Evolutionary conservation across 2,329 filamentous ascomycete genomes (phyloP).

Genomic region (Beauveria australis): DNA sequence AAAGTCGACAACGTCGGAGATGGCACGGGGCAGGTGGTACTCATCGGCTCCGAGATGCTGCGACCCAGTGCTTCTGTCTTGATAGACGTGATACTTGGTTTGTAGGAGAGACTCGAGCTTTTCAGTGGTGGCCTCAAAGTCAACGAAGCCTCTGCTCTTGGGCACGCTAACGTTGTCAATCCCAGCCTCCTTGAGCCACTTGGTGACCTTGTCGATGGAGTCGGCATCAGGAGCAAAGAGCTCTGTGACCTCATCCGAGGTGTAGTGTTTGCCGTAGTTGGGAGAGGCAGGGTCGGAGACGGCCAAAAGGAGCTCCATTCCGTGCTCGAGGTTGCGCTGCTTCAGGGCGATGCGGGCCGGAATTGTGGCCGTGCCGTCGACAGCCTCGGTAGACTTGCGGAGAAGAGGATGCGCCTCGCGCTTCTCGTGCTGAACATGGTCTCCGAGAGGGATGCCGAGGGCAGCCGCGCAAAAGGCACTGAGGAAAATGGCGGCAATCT

Average conservation of each 20-base stretch:
- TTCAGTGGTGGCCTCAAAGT: conserved; percentile 11
- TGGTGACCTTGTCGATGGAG: conserved; percentile 38
- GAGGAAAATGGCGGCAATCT: conserved; percentile 2
- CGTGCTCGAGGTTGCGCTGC: conserved; percentile 6
- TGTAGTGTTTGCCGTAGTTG: conserved; percentile 9
- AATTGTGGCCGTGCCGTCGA: background rate
- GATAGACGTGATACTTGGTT: conserved; percentile 43
- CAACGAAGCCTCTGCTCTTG: conserved; percentile 37
- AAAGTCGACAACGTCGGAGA: conserved; percentile 30
- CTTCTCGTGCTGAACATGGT: conserved; percentile 6
- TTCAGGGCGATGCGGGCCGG: conserved; percentile 5
- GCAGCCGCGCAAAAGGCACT: background rate
- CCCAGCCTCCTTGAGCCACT: conserved; percentile 45
- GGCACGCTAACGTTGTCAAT: conserved; percentile 43
- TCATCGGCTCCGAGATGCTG: conserved; percentile 27
- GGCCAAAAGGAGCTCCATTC: conserved; percentile 2
- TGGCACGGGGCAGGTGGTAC: conserved; percentile 29
- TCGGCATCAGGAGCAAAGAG: conserved; percentile 20
- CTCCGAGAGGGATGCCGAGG: background rate
- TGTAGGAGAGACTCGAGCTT: conserved; percentile 40
- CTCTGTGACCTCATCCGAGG: background rate
- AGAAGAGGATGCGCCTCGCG: background rate
- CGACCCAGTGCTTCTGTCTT: conserved; percentile 27
- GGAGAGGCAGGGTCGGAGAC: conserved; percentile 2
- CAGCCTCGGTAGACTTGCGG: background rate